Evolutionary conservation across 805 yeast genomes (phyloP).

Genomic region (Hanseniaspora hatyaiensis): DNA sequence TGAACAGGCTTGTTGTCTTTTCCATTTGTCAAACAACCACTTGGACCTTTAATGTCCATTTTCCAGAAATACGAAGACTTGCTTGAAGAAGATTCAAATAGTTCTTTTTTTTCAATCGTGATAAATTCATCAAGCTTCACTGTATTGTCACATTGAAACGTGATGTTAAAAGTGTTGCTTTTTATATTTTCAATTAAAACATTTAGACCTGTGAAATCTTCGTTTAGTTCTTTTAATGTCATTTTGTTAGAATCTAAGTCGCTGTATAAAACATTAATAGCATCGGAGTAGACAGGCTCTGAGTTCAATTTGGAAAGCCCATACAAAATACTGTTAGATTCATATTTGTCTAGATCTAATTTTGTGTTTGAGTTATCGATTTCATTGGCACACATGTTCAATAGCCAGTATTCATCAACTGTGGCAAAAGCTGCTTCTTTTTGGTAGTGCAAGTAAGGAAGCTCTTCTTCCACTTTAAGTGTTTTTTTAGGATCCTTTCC

Average conservation of each 20-base stretch:
- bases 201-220: conserved; percentile 1
- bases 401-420: background rate
- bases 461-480: background rate
- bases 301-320: background rate
- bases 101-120: background rate
- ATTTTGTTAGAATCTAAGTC: background rate
- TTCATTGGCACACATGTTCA: conserved; percentile 14
- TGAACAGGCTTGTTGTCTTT: conserved; percentile 21
- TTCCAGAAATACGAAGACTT: conserved; percentile 21
- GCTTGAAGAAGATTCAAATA: conserved; percentile 17
- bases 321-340: conserved; percentile 6
- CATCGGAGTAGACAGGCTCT: conserved; percentile 1
- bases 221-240: background rate
- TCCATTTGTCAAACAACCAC: conserved; percentile 34
- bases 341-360: conserved; percentile 5
- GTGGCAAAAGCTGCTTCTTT: background rate
- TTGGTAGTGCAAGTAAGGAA: conserved; percentile 2
- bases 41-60: conserved; percentile 31
- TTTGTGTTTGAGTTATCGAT: conserved; percentile 1
- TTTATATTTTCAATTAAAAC: conserved; percentile 15
- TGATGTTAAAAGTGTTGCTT: conserved; percentile 37
- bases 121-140: conserved; percentile 26
- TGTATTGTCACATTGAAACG: conserved; percentile 38
- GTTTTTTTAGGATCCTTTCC: conserved; percentile 9
- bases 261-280: background rate